Evolutionary conservation across 2,329 filamentous ascomycete genomes (phyloP).

Genomic region (Cryphonectria radicalis): DNA sequence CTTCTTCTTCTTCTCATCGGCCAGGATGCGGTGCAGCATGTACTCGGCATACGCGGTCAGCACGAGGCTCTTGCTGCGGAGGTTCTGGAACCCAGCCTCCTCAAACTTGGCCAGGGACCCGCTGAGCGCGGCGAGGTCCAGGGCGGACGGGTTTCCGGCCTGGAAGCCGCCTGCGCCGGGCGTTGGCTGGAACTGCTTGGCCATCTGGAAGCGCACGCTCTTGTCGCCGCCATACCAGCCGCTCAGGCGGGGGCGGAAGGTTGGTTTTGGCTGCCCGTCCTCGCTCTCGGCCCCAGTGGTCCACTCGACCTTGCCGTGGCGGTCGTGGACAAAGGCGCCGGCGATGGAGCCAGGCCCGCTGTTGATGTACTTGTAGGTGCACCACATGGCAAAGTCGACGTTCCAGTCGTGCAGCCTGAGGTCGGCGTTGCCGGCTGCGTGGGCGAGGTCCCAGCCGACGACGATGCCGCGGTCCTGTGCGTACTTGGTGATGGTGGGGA

Average conservation of each 20-base stretch:
- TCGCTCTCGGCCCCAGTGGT: constrained; percentile 46
- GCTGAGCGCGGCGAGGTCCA: constrained; percentile 76
- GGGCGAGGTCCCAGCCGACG: constrained; percentile 87
- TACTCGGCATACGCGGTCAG: constrained; percentile 79
- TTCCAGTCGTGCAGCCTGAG: constrained; percentile 83
- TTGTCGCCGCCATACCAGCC: constrained; percentile 92
- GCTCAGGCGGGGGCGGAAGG: constrained; percentile 69
- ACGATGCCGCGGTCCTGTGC: constrained; percentile 72
- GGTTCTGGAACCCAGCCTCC: constrained; percentile 68
- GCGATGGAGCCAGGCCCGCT: constrained; percentile 81
- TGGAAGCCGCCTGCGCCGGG: constrained; percentile 81
- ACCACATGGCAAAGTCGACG: constrained; percentile 92
- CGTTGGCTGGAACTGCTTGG: constrained; percentile 77
- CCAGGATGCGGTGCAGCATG: constrained; percentile 56
- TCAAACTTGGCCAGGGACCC: constrained; percentile 76
- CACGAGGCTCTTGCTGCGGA: constrained; percentile 72
- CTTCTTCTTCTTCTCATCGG: constrained; percentile 29
- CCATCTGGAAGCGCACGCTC: constrained; percentile 78
- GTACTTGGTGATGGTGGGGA: constrained; percentile 75
- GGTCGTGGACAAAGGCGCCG: constrained; percentile 79
- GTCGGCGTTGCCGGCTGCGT: constrained; percentile 83
- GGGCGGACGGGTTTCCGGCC: constrained; percentile 79
- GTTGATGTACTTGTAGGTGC: constrained; percentile 94
- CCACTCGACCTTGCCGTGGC: constrained; percentile 63
- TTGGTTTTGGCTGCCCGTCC: constrained; percentile 40